These are phyloP conservation scores for Coffea canephora DNA, from an alignment of 257 asterid species.

Conservation along the genomic window DNA sequence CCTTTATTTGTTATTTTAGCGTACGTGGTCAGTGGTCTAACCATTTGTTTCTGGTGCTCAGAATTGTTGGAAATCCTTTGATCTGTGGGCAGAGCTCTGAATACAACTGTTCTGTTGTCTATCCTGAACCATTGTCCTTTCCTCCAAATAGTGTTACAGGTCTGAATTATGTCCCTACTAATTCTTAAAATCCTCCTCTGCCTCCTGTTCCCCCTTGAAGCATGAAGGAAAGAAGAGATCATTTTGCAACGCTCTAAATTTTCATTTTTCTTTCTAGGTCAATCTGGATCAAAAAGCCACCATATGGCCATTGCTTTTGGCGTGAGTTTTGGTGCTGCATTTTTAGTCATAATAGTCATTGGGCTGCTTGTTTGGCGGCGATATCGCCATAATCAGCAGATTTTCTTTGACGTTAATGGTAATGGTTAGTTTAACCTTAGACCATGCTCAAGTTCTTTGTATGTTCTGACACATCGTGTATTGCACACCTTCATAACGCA, in stretches of 20 bases:
- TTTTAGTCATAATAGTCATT: slow-evolving; percentile 34
- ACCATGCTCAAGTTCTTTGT: not conserved
- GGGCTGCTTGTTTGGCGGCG: slow-evolving; percentile 81
- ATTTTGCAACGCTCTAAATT: not conserved
- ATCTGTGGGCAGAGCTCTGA: slow-evolving; percentile 67
- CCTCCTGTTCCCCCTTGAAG: not conserved
- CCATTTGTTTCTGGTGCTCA: slow-evolving; percentile 34
- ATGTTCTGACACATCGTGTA: not conserved
- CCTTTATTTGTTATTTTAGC: not conserved
- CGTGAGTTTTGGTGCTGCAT: slow-evolving; percentile 64
- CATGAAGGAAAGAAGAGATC: not conserved
- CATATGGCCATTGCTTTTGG: slow-evolving; percentile 67
- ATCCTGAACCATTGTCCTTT: slow-evolving; percentile 80
- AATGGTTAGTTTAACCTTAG: slow-evolving; percentile 50
- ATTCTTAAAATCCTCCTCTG: not conserved
- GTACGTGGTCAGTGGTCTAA: slow-evolving; percentile 10
- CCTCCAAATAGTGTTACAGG: slow-evolving; percentile 66
- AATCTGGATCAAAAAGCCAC: slow-evolving; percentile 44
- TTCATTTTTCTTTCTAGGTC: slow-evolving; percentile 34
- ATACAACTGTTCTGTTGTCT: slow-evolving; percentile 68
- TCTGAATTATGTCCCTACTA: slow-evolving; percentile 8
- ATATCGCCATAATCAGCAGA: slow-evolving; percentile 78
- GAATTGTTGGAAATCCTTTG: slow-evolving; percentile 81
- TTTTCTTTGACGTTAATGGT: slow-evolving; percentile 90
- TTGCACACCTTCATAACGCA: not conserved